Evolutionary conservation across 2,329 filamentous ascomycete genomes (phyloP), one percentile per base, ranked within the genome.

Genomic region (Karstenula rhodostoma): DNA sequence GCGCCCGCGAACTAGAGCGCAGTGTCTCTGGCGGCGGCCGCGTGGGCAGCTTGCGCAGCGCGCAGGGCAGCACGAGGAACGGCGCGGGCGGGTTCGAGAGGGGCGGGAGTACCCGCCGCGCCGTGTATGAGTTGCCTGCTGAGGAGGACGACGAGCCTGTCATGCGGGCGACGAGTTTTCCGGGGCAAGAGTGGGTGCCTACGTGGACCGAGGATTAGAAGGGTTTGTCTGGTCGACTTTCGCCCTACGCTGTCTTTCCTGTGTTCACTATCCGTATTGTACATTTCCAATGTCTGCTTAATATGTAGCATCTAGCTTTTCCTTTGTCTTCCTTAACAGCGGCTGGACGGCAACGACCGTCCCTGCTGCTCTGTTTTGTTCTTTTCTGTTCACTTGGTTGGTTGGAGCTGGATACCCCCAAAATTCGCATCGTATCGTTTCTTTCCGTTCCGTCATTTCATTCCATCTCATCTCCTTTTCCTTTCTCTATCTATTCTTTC

Each of bases 131-230:
- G 56, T 47, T 77, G 48, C 68, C 73, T 23, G 75, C 74, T 17
- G 76, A 79, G 43, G 78, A 81, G 33, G 79, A 82, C n/a, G 80
- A 82, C 15, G 73, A 79, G 70, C 83, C 85, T 13, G 79, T 83
- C 60, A 91, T 91, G 89, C 84, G 81, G 50, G 88, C 88, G 7
- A 89, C 87, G 13, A 88, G 85, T 71, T 91, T 90, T 74, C 89
- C 89, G 0, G 89, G 89, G 0, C 87, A 90, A 77, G 89, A 91
- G 73, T 91, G 89, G 88, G 86, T 86, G 67, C 87, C 87, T 8
- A 74, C 70, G 53, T 78, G 74, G 67, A 75, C 74, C 37, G 77
- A 76, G 35, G 74, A 77, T 37, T 76, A 58, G 43, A 29, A 9
- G 10, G 29, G 1, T 54, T 23, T 1, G 2, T 15, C 25, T 56